Evolutionary conservation across 345 rosid genomes (phyloP).

Genomic region (Mangifera indica): DNA sequence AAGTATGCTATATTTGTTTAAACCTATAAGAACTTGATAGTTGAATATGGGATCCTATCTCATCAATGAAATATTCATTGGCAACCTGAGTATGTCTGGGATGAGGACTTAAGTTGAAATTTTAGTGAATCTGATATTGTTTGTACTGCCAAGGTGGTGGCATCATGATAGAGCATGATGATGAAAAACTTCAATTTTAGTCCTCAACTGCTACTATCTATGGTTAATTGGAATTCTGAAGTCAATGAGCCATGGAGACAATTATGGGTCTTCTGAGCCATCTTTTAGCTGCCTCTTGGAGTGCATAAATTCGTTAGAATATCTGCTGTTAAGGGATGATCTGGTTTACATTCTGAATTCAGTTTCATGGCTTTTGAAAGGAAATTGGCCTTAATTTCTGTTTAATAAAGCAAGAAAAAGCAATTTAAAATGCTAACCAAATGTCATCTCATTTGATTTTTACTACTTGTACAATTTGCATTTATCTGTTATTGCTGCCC

Average conservation of each 20-base stretch:
- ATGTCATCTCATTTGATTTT: not conserved
- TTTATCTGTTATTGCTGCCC: slow-evolving; percentile 9
- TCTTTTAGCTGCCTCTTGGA: not conserved
- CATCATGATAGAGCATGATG: not conserved
- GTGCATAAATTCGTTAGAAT: not conserved
- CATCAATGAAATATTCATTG: not conserved
- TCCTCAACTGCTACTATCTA: not conserved
- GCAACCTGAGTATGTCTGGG: not conserved
- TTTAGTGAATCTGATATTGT: not conserved
- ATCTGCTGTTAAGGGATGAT: not conserved
- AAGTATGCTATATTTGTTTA: not conserved
- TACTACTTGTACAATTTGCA: not conserved
- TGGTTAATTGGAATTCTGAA: not conserved
- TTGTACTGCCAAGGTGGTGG: not conserved
- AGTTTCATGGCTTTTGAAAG: not conserved
- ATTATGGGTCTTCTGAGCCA: not conserved
- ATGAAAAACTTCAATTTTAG: not conserved
- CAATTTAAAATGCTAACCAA: not conserved
- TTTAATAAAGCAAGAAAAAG: not conserved
- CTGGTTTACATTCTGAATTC: not conserved
- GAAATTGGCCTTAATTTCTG: not conserved
- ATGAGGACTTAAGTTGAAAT: not conserved
- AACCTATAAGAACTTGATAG: not conserved
- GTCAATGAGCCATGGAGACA: not conserved
- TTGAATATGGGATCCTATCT: not conserved